Percentiles rank a stretch among this genome's conserved stretches.
phyloP scores from a whole-genome alignment of 1,284 basidiomycete genomes.

The Trichosporon ovoides region DNA sequence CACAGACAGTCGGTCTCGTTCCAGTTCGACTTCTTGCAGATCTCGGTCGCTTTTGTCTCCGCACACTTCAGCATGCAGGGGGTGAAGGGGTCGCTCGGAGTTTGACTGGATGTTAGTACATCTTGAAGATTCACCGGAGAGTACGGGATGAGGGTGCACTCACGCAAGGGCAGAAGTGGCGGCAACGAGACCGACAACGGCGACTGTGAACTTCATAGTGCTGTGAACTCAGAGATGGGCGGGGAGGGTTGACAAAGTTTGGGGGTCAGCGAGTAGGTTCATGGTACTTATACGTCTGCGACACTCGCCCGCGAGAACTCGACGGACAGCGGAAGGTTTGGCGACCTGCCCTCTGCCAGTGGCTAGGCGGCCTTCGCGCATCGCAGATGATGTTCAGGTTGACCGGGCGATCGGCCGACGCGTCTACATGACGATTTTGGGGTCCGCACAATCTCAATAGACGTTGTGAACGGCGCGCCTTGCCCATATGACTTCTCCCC shows the following conservation, averaged over 20 bases:
- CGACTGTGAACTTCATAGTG: constrained; percentile 8
- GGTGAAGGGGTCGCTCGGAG: not conserved
- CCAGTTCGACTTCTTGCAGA: not conserved
- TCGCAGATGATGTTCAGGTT: too few species aligned
- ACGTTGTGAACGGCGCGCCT: not conserved
- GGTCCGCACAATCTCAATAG: not conserved
- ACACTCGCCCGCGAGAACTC: too few species aligned
- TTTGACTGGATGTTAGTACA: not conserved
- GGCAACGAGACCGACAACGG: not conserved
- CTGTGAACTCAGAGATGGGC: too few species aligned
- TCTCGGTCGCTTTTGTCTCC: not conserved
- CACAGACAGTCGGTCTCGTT: constrained; percentile 6
- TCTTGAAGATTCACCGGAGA: too few species aligned
- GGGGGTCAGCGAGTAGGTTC: too few species aligned
- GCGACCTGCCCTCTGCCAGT: too few species aligned
- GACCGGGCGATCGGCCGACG: not conserved
- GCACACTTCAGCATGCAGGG: constrained; percentile 1
- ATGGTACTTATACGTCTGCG: not conserved
- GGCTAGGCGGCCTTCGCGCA: too few species aligned
- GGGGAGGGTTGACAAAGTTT: too few species aligned
- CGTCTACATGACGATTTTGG: not conserved
- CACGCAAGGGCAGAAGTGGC: constrained; percentile 2
- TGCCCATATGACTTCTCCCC: too few species aligned
- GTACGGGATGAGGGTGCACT: not conserved
- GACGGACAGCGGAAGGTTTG: too few species aligned